Evolutionary conservation across 2,329 filamentous ascomycete genomes (phyloP).

Genomic region (Dactylonectria estremocensis): DNA sequence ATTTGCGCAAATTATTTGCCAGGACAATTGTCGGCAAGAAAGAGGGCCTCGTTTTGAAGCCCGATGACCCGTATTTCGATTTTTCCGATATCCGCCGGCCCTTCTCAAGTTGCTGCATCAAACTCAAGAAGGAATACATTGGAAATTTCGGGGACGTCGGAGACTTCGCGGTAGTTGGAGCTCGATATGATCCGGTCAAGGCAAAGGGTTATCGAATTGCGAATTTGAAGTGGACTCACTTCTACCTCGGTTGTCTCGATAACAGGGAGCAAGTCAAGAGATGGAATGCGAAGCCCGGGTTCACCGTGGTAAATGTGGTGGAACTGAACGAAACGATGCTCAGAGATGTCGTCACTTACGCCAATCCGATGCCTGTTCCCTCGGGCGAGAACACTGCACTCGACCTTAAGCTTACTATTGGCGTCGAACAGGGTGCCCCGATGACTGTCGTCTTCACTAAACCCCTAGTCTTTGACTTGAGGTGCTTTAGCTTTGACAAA

Average conservation of each 20-base stretch:
- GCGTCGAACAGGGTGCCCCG: slow-evolving; percentile 58
- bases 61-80: slow-evolving; percentile 83
- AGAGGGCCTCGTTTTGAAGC: slow-evolving; percentile 88
- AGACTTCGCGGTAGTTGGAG: slow-evolving; percentile 86
- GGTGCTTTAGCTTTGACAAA: slow-evolving; percentile 86
- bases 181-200: slow-evolving; percentile 76
- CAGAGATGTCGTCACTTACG: slow-evolving; percentile 64
- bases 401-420: slow-evolving; percentile 62
- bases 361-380: slow-evolving; percentile 59
- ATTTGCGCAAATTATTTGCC: slow-evolving; percentile 76
- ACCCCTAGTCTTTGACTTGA: slow-evolving; percentile 84
- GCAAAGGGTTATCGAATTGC: slow-evolving; percentile 69
- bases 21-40: slow-evolving; percentile 75
- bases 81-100: slow-evolving; percentile 56
- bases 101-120: slow-evolving; percentile 74
- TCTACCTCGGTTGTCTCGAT: slow-evolving; percentile 82
- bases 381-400: slow-evolving; percentile 59
- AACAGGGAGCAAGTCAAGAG: slow-evolving; percentile 75
- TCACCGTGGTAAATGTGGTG: slow-evolving; percentile 77
- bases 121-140: slow-evolving; percentile 90
- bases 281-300: slow-evolving; percentile 68
- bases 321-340: slow-evolving; percentile 69
- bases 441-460: slow-evolving; percentile 73
- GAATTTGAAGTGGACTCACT: slow-evolving; percentile 81
- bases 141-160: slow-evolving; percentile 84